Percentiles rank a stretch among this genome's conserved stretches.
phyloP scores from a whole-genome alignment of 768 basidiomycete species.

The Trametes elegans region DNA sequence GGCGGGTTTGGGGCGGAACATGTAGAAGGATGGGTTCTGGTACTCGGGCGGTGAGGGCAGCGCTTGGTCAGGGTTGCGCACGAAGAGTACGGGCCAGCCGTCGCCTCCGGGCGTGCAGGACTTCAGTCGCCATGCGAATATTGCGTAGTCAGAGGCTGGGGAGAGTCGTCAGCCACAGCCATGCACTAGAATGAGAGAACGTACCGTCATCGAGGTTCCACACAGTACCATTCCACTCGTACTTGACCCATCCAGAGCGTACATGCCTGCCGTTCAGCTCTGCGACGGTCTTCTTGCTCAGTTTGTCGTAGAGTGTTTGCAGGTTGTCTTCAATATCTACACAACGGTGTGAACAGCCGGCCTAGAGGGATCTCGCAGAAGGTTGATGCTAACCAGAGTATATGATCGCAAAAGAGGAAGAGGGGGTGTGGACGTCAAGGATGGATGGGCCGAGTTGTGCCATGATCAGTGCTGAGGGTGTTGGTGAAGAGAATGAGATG shows the following conservation, averaged over 20 bases:
- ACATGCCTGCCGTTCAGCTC: constrained; percentile 62
- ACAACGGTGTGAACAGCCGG: no score
- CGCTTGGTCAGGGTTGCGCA: constrained; percentile 57
- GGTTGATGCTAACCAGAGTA: constrained; percentile 59
- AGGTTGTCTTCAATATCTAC: constrained; percentile 71
- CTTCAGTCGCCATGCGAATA: constrained; percentile 76
- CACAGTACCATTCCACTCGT: constrained; percentile 71
- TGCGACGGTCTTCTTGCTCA: constrained; percentile 61
- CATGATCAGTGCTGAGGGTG: constrained; percentile 19
- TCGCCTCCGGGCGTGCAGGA: constrained; percentile 28
- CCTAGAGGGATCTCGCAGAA: constrained; percentile 5
- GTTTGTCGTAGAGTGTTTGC: constrained; percentile 61
- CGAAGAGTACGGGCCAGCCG: constrained; percentile 53
- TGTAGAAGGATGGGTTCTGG: constrained; percentile 67
- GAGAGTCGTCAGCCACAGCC: background rate
- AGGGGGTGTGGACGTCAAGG: constrained; percentile 75
- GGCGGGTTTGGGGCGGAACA: constrained; percentile 39
- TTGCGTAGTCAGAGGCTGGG: constrained; percentile 82
- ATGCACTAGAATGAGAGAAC: background rate
- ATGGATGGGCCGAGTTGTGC: constrained; percentile 39
- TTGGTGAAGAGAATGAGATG: constrained; percentile 22
- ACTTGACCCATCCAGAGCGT: constrained; percentile 82
- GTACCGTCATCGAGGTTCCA: constrained; percentile 91
- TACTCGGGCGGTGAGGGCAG: constrained; percentile 65
- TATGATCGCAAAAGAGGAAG: constrained; percentile 68